A percentile compares a stretch with the other conserved stretches of the same genome.
Conservation (phyloP, 2,329 filamentous ascomycete genomes). For the Neophaeococcomyces aloes region DNA sequence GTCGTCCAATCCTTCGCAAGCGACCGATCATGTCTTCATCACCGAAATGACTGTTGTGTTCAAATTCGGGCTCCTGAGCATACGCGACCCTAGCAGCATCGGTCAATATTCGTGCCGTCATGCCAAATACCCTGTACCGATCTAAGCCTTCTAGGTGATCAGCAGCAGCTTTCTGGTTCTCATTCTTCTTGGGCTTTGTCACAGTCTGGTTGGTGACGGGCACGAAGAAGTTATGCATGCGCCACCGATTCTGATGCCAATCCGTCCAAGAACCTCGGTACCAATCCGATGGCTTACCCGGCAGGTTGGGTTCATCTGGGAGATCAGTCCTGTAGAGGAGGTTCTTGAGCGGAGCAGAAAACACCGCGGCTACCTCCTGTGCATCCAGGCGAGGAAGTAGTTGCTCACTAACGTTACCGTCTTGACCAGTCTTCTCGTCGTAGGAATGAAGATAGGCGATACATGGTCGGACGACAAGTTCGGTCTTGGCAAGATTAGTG, state of each 20-base stretch:
- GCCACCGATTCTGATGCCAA: slow-evolving; percentile 70
- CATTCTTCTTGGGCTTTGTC: slow-evolving; percentile 43
- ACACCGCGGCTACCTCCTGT: slow-evolving; percentile 85
- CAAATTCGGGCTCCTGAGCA: slow-evolving; percentile 70
- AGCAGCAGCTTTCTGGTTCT: slow-evolving; percentile 31
- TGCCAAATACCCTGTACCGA: slow-evolving; percentile 81
- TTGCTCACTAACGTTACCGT: slow-evolving; percentile 52
- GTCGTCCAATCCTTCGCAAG: slow-evolving; percentile 45
- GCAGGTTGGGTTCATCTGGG: slow-evolving; percentile 28
- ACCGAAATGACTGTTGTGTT: slow-evolving; percentile 55
- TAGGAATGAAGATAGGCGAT: slow-evolving; percentile 66
- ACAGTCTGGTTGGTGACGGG: slow-evolving; percentile 63
- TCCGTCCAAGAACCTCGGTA: slow-evolving; percentile 74
- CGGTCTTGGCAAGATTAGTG: slow-evolving; percentile 60
- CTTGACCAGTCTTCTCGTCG: slow-evolving; percentile 32
- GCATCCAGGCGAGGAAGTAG: slow-evolving; percentile 75
- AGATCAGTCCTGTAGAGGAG: slow-evolving; percentile 60
- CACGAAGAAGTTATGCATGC: slow-evolving; percentile 86
- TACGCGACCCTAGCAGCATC: slow-evolving; percentile 82
- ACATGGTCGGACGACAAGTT: slow-evolving; percentile 64
- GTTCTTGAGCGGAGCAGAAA: slow-evolving; percentile 77
- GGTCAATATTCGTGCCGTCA: slow-evolving; percentile 84
- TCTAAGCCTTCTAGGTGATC: slow-evolving; percentile 36
- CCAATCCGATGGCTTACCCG: slow-evolving; percentile 54
- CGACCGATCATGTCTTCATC: slow-evolving; percentile 56